Evolutionary conservation across 192 early-diverging fungal genomes (phyloP), one percentile per base, ranked within the genome.

Genomic region (Phlyctochytrium arcticum): DNA sequence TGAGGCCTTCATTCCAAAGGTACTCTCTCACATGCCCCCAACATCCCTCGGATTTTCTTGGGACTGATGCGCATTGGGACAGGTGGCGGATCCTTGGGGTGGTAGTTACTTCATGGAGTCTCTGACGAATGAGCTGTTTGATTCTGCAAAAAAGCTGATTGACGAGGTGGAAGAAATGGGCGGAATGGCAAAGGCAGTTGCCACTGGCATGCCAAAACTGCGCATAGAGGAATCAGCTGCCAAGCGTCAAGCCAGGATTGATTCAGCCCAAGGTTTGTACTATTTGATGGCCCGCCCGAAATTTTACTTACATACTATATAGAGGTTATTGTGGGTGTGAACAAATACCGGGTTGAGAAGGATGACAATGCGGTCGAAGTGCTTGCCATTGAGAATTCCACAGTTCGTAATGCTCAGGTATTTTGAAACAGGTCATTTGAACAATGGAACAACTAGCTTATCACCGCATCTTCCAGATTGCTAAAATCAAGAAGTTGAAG

Each of bases 41-140:
- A n/a, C n/a, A n/a, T n/a, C n/a, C n/a, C n/a, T n/a, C n/a, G n/a
- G n/a, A n/a, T n/a, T n/a, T n/a, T n/a, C n/a, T n/a, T n/a, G n/a
- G n/a, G n/a, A n/a, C n/a, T n/a, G n/a, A n/a, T n/a, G n/a, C n/a
- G n/a, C n/a, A n/a, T n/a, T n/a, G n/a, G n/a, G n/a, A 15, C 7
- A 80, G 74, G 92, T 94, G 6, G 91, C 91, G 26, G 92, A 94
- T 60, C 92, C 92, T 2, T 94, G 92, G 92, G 92, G 88, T 4
- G 92, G 92, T 24, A 91, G 89, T 19, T 94, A 92, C 71, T 89
- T 94, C 88, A 94, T 94, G 92, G 92, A 94, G 80, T 85, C 85
- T 3, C 76, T 94, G 76, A 94, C 92, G 31, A 84, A 89, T 55
- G 82, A 89, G 35, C 77, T 94, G 57, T 92, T 86, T 74, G 80